Percentiles rank a stretch among this genome's conserved stretches.
These are phyloP conservation scores for Sechiopsis laciniata DNA, from an alignment of 306 rosid species.

Conservation along the genomic window DNA sequence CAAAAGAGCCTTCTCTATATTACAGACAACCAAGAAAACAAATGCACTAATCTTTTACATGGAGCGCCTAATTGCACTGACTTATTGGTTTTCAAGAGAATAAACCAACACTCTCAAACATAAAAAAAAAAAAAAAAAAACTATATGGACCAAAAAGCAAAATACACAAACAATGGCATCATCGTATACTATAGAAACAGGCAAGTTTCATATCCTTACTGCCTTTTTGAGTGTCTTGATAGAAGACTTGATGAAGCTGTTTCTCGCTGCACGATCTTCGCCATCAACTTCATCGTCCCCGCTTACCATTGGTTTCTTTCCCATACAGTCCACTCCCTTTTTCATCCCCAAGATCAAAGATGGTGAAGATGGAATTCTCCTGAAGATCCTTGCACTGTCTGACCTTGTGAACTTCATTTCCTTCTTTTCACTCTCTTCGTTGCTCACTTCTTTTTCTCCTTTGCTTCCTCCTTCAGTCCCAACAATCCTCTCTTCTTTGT, in stretches of 20 bases:
- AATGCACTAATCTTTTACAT: conserved; percentile 22
- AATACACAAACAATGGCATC: conserved; percentile 4
- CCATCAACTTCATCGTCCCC: conserved; percentile 38
- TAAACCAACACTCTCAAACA: conserved; percentile 24
- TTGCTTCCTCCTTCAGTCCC: conserved; percentile 28
- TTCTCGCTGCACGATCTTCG: conserved; percentile 30
- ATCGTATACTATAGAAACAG: conserved; percentile 5
- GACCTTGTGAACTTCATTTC: conserved; percentile 53
- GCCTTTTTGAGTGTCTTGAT: conserved; percentile 64
- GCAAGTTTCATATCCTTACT: conserved; percentile 43
- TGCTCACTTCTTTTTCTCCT: conserved; percentile 32
- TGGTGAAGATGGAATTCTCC: conserved; percentile 89
- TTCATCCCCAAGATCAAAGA: conserved; percentile 61
- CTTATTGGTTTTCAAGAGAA: conserved; percentile 27
- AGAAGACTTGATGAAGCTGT: conserved; percentile 57
- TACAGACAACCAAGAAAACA: conserved; percentile 33
- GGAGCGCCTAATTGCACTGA: conserved; percentile 20
- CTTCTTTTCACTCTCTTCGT: conserved; percentile 47
- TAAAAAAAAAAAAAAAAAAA: neutral
- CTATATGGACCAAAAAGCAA: neutral
- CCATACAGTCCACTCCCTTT: conserved; percentile 62
- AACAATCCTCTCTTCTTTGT: conserved; percentile 23
- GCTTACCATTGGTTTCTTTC: conserved; percentile 53
- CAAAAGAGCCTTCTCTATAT: neutral
- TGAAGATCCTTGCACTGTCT: conserved; percentile 53